Evolutionary conservation across 2,329 filamentous ascomycete species (phyloP), one percentile per base, ranked within the genome.

Genomic region (Phialophora macrospora): DNA sequence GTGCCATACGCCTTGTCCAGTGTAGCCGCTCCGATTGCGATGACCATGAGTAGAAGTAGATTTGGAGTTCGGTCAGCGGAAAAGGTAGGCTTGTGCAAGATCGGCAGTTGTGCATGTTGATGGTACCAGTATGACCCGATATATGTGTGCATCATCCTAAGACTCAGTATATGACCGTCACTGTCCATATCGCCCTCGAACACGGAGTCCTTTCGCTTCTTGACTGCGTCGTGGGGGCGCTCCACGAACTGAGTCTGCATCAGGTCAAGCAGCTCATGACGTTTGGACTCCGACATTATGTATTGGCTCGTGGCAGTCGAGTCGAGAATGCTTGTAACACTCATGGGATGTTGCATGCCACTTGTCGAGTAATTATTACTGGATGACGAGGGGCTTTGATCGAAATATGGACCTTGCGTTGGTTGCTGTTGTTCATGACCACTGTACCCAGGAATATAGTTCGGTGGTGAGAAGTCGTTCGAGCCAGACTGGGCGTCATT

Each of bases 131-230:
- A 99, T 1, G 93, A 96, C 11, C 88, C 86, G 70, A 96, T 93
- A 74, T 97, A 98, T 2, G 89, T 90, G 78, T 97, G 92, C 90
- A 98, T 96, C 92, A 97, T 97, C 73, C 90, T 88, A 73, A 93
- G 84, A 76, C 94, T 96, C 68, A 98, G 81, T 44, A 87, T 83
- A 72, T 89, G 87, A 30, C 78, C 77, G 52, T 85, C 80, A 55
- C 83, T 80, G 62, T 88, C 86, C 60, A 90, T 86, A 73, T 96
- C 88, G 14, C 93, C 94, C 30, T 92, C 88, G 63, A 96, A 80
- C 28, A 97, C 86, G 57, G 84, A 85, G 57, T 92, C 91, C 73
- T 93, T 92, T 68, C 89, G 87, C 69, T 89, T 88, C 68, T 90
- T 87, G 30, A 90, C 84, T 0, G 90, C 88, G 0, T 90, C 85